Base-by-base conservation (phyloP, 2,329 filamentous ascomycete genomes). In the Aspergillus candidus region DNA sequence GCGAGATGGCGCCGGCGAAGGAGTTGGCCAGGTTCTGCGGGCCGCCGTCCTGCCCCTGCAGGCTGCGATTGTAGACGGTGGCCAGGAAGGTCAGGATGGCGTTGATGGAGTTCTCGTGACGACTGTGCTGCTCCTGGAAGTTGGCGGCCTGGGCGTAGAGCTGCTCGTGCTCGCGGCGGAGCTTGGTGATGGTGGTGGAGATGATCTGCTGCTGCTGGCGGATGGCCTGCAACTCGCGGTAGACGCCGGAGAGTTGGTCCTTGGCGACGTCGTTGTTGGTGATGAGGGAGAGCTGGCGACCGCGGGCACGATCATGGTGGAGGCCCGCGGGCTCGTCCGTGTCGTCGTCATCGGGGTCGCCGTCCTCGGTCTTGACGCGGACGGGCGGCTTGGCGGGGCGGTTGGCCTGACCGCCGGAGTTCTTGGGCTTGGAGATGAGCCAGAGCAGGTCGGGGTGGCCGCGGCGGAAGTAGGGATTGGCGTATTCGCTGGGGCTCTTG, bases 81-180 rank as follows among this genome's bases (percentile, higher is more conserved):
- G 91, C 93, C 14, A 98, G 77, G 66, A 98, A 97, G 39, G 90
- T 94, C 34, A 98, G 77, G 50, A 98, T 97, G n/a, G 91, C 91
- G 60, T 96, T 97, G 68, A 98, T 97, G 0, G 91, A 96, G 62
- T 91, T 95, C 63, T 98, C 93, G 60, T 98, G 93, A n/a, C 93
- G 83, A 55, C 91, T 89, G 60, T 97, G 91, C 61, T 94, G 82
- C 47, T 81, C 86, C 66, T 97, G 90, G 62, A 96, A 96, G 46
- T 86, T 83, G 35, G 86, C 78, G 0, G 91, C 90, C 66, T 96
- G 89, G 44, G 86, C 84, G 58, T 90, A 94, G 27, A 96, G 78
- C 49, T 91, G 83, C 49, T 88, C 83, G 60, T 97, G 93, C 58
- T 96, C 90, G 47, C 85, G 80, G 43, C 88, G 84, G 46, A 97